A percentile compares a stretch with the other conserved stretches of the same genome.
Evolutionary conservation across 2,329 filamentous ascomycete genomes (phyloP).

Genomic region (Nemania sp.): DNA sequence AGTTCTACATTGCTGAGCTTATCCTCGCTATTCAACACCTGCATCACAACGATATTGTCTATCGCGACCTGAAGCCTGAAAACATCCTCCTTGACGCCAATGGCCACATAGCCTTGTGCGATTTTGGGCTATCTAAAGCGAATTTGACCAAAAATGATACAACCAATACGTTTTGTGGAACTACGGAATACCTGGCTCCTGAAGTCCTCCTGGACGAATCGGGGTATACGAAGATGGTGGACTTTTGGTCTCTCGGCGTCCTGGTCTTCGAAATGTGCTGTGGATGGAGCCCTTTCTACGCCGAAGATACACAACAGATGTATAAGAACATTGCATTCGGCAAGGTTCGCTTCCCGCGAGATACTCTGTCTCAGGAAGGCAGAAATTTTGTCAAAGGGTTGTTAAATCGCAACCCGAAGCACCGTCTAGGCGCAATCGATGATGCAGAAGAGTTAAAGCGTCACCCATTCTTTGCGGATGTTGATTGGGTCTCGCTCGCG

Average conservation of each 20-base stretch:
- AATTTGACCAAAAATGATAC: conserved; percentile 97
- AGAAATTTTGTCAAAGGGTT: conserved; percentile 98
- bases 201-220: conserved; percentile 96
- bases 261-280: conserved; percentile 99
- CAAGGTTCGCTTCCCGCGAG: conserved; percentile 95
- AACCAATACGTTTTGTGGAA: conserved; percentile 98
- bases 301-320: conserved; percentile 99
- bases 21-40: conserved; percentile 95
- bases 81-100: conserved; percentile 98
- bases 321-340: conserved; percentile 99
- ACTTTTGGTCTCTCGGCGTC: conserved; percentile 98
- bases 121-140: conserved; percentile 97
- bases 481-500: conserved; percentile 88
- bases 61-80: conserved; percentile 96
- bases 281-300: conserved; percentile 98
- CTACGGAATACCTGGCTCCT: conserved; percentile 95
- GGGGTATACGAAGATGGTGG: conserved; percentile 99
- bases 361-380: conserved; percentile 93
- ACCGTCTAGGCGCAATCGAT: conserved; percentile 88
- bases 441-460: conserved; percentile 95
- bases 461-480: conserved; percentile 93
- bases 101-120: conserved; percentile 96
- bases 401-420: conserved; percentile 95
- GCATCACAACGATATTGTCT: conserved; percentile 97
- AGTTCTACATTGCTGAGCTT: conserved; percentile 98